These are phyloP conservation scores for Tuctoria greenei DNA, from an alignment of 176 grass and related monocot species.

Conservation along the genomic window DNA sequence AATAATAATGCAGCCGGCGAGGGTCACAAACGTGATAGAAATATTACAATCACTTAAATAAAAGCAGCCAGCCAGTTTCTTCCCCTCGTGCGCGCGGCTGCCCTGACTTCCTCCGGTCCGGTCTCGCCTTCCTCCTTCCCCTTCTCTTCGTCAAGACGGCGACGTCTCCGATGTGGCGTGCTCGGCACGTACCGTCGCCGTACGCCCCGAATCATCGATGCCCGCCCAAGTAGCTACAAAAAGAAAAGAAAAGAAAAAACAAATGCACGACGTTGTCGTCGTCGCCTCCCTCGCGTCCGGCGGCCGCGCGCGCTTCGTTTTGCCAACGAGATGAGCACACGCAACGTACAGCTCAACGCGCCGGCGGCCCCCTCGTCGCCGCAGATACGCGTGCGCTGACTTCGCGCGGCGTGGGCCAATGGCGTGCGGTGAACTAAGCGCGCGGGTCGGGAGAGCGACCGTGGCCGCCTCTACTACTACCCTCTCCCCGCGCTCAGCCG, in stretches of 20 bases:
- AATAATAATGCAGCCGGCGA: not conserved
- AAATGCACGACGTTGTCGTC: no score
- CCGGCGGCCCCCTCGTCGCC: not conserved
- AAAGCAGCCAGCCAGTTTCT: not conserved
- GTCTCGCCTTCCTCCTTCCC: not conserved
- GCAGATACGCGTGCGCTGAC: slow-evolving; percentile 45
- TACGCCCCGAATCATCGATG: no score
- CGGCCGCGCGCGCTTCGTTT: not conserved
- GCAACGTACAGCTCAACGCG: not conserved
- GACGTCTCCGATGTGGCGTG: not conserved
- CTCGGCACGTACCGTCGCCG: not conserved
- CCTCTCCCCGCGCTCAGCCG: not conserved
- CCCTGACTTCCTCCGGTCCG: not conserved
- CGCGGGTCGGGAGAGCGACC: no score
- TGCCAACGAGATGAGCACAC: not conserved
- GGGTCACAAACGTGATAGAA: not conserved
- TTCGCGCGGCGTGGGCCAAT: slow-evolving; percentile 3
- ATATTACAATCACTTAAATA: not conserved
- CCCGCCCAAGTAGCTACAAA: no score
- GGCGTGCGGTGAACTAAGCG: slow-evolving; percentile 18
- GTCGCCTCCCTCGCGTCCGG: not conserved
- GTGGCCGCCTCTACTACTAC: not conserved
- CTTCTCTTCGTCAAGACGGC: not conserved
- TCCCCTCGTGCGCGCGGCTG: not conserved
- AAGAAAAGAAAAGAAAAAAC: no score